Base-by-base conservation (phyloP, 768 basidiomycete genomes). In the Pleurotus giganteus region DNA sequence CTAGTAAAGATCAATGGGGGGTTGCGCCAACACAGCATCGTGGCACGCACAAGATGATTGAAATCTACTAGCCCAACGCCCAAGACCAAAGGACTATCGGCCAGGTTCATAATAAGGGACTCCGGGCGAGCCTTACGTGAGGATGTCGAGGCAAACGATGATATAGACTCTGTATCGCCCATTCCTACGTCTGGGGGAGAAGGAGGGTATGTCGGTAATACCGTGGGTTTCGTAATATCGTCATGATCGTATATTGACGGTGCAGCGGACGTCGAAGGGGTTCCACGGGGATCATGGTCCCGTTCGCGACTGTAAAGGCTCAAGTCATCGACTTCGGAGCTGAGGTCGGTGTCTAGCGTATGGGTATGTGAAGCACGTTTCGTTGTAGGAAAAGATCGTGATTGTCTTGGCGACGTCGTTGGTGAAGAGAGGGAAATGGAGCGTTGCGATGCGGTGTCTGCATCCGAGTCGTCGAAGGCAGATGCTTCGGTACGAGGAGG, bases 1-100 rank as follows among this genome's bases (percentile, higher is more conserved):
- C 87, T 95, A 29, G n/a, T 44, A 21, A 60, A 50, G 63, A 58
- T 55, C 54, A 15, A 52, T 12, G 47, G 28, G 58, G 60, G 34
- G 27, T 42, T 28, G 55, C 58, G 59, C 51, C 42, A 62, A 43
- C 56, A 24, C 29, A 21, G 29, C 34, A 13, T 37, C 1, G 37
- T 46, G n/a, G 28, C 42, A 69, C 81, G 63, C 66, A 94, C 94
- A 65, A 94, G 71, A 71, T 97, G 94, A 67, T 97, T 94, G 67
- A 97, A 97, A 66, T 97, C 94, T 29, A 97, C 86, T n/a, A 97
- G 73, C 2, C 91, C 93, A 51, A 96, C 86, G 3, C 94, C 94
- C 4, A 95, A 75, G 13, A 96, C 77, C 19, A 94, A 72, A 5
- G 84, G 84, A 4, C 74, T 73, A n/a, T 71, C 71, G 0, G 80